Percentiles rank a stretch among this genome's conserved stretches.
Conservation (phyloP, 768 basidiomycete genomes). For the Daedaleopsis sinensis region DNA sequence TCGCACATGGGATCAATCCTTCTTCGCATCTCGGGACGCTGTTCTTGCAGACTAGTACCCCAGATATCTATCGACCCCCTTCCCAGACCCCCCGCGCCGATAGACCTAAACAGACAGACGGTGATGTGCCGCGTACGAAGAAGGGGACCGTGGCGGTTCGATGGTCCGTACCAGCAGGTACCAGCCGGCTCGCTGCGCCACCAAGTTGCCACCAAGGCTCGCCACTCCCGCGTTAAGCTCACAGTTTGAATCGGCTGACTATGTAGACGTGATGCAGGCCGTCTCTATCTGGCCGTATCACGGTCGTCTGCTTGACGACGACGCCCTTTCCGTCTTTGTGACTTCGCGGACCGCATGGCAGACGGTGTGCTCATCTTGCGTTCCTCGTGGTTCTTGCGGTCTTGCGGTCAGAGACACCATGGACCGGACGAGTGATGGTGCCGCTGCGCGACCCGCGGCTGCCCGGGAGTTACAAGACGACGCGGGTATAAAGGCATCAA, state of each 20-base stretch:
- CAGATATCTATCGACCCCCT: not conserved
- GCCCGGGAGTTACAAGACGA: not conserved
- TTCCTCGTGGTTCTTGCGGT: conserved; percentile 1
- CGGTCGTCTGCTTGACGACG: not conserved
- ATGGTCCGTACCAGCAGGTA: no score
- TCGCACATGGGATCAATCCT: not conserved
- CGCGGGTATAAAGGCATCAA: conserved; percentile 1
- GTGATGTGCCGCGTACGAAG: no score
- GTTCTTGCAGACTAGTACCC: not conserved
- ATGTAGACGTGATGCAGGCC: not conserved
- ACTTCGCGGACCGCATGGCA: not conserved
- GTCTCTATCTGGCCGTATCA: not conserved
- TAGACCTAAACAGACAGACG: no score
- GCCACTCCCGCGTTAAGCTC: no score
- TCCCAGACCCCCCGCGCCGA: not conserved
- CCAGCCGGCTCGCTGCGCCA: no score
- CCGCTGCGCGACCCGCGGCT: no score
- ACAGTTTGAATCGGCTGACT: no score
- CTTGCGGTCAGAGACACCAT: no score
- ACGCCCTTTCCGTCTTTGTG: not conserved
- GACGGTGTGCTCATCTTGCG: not conserved
- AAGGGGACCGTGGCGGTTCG: no score
- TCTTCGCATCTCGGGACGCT: not conserved
- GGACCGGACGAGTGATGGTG: no score
- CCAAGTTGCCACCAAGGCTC: no score